These are phyloP conservation scores for Diaporthe eres DNA, from an alignment of 2,329 filamentous ascomycete species.

Conservation along the genomic window DNA sequence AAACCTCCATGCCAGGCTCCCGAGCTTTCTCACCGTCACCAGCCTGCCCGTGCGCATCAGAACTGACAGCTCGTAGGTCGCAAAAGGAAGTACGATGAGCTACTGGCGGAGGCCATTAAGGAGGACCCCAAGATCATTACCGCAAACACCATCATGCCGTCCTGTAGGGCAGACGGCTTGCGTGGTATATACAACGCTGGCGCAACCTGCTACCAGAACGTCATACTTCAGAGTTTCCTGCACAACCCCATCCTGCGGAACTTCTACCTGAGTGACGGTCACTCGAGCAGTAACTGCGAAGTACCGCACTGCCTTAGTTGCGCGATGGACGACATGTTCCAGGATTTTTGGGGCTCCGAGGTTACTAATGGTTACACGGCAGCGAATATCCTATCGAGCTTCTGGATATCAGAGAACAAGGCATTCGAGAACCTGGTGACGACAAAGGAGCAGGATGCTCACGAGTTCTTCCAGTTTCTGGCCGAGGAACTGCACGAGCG, in stretches of 20 bases:
- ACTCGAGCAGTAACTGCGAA: constrained; percentile 82
- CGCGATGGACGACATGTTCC: constrained; percentile 81
- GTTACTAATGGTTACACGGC: constrained; percentile 92
- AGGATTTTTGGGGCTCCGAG: constrained; percentile 79
- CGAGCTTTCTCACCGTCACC: neutral
- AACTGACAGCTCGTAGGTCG: constrained; percentile 61
- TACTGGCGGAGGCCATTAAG: constrained; percentile 73
- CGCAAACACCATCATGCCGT: constrained; percentile 82
- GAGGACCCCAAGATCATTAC: constrained; percentile 84
- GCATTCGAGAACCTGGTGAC: constrained; percentile 83
- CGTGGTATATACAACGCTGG: constrained; percentile 97
- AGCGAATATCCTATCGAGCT: constrained; percentile 88
- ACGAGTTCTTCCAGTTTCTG: constrained; percentile 97
- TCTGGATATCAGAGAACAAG: constrained; percentile 87
- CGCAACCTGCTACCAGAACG: constrained; percentile 98
- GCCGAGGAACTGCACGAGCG: constrained; percentile 91
- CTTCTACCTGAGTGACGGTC: constrained; percentile 92
- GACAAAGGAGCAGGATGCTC: constrained; percentile 95
- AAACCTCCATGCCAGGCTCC: too few relatives aligned
- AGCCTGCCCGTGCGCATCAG: neutral
- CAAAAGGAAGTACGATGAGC: constrained; percentile 83
- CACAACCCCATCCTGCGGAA: constrained; percentile 94
- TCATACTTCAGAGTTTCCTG: constrained; percentile 92
- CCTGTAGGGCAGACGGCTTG: constrained; percentile 88
- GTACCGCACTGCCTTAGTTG: constrained; percentile 75